Evolutionary conservation across 257 asterid species (phyloP), one percentile per base, ranked within the genome.

Genomic region (Ocimum tenuiflorum): DNA sequence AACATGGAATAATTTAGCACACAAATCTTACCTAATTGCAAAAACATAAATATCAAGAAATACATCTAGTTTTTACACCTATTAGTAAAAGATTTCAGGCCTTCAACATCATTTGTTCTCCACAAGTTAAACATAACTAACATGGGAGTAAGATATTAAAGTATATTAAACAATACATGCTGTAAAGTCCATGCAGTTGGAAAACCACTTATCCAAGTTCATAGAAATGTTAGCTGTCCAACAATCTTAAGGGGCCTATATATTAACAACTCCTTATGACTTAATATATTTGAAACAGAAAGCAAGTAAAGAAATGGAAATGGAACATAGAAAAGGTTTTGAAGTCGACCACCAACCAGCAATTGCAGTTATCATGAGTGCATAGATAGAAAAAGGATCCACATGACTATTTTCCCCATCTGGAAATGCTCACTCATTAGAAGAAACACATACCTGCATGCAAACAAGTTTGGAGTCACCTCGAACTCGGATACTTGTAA

Each of bases 381-480:
- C 19, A 23, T 6, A 47, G 63, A 14, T 11, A 38, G 33, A 43
- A 27, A 27, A 27, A 27, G 4, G 31, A 27, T 27, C 31, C 2
- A 4, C 0, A 35, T 15, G n/a, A 38, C 52, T 18, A 22, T 27
- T 35, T 58, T 22, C 14, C 9, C 10, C 33, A 6, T 22, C 20
- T 23, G 39, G 3, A 38, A 39, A 22, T 46, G 41, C 8, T 39
- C 12, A 43, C 8, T 60, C n/a, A 11, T n/a, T 43, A 4, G 71
- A 60, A 11, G 35, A 33, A 24, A 47, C 22, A 49, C 46, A 48
- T 75, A 94, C 99, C 97, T 94, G 99, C 99, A 88, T 94, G 82
- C 99, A 90, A 62, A 94, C 96, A 49, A 94, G 95, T 71, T 88
- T 94, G 43, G 99, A 94, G 83, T 94, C 99, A 19, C 97, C 99